Base-by-base conservation (phyloP, 1,284 basidiomycete genomes). In the Pseudozyma sp. region DNA sequence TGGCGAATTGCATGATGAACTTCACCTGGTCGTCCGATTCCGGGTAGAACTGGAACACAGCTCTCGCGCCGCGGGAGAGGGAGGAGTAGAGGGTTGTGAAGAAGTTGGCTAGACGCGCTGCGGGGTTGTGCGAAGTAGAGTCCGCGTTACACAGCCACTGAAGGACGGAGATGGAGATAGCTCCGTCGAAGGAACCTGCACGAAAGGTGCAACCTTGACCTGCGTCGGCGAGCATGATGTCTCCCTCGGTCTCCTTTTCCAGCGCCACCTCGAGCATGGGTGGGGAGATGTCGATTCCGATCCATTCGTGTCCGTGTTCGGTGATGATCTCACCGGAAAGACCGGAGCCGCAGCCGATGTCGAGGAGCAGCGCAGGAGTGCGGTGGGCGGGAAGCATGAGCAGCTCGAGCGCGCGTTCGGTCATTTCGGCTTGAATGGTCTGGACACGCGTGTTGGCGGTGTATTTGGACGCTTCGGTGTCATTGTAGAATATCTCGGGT, bases 141-240 rank as follows among this genome's bases (percentile, higher is more conserved):
- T 99, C 97, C 42, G 97, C 96, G 84, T 99, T 99, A 68, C 98
- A 89, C 0, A 99, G 88, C 97, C 97, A 99, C 86, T 99, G 97
- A 3, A 99, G 88, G 29, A 98, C 97, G 19, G 97, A 99, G 82
- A 99, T 93, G 82, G 94, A 96, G 81, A 99, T 99, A 8, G 94
- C 94, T 46, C 95, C 97, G 84, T 99, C 97, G 84, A 99, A 99
- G 68, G 92, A 92, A 63, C 96, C 97, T 47, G 97, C 92, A 34
- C 97, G 88, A 85, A 98, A 99, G 3, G 94, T 82, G 61, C 86
- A 85, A 0, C 86, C 86, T 67, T 87, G 86, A 1, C 86, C 86
- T 6, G 85, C 86, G 63, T 87, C 86, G 30, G 84, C 84, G 5
- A 86, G 78, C 30, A 86, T 77, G 14, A 80, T 57, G 34, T 84